phyloP scores from a whole-genome alignment of 768 basidiomycete genomes.

The Exsudoporus frostii region DNA sequence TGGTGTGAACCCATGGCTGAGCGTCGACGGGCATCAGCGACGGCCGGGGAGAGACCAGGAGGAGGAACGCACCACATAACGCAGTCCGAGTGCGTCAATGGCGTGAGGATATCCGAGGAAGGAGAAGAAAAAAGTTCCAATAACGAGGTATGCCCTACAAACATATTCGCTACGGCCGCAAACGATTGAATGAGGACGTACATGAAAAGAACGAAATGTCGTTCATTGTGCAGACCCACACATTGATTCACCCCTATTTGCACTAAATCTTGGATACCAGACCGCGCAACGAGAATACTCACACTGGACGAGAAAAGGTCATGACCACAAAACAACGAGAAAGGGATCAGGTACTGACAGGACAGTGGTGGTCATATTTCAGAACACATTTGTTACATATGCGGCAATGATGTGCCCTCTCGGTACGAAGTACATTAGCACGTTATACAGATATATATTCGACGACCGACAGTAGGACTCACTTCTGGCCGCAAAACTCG shows the following conservation, averaged over 20 bases:
- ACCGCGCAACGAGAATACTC: conserved; percentile 16
- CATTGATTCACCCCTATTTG: conserved; percentile 91
- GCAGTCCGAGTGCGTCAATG: conserved; percentile 56
- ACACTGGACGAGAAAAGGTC: conserved; percentile 34
- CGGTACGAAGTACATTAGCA: conserved; percentile 17
- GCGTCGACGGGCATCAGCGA: not conserved
- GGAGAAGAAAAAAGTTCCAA: conserved; percentile 61
- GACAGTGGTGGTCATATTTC: conserved; percentile 91
- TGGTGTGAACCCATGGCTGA: conserved; percentile 53
- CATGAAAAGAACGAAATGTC: conserved; percentile 96
- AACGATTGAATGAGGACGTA: conserved; percentile 33
- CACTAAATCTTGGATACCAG: conserved; percentile 2
- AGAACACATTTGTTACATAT: conserved; percentile 89
- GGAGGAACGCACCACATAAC: conserved; percentile 37
- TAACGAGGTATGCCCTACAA: conserved; percentile 73
- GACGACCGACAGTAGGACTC: conserved; percentile 23
- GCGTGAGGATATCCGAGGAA: conserved; percentile 62
- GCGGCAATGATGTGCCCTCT: conserved; percentile 92
- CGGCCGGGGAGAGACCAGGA: not conserved
- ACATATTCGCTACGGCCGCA: not conserved
- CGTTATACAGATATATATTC: not conserved
- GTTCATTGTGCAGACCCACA: conserved; percentile 92
- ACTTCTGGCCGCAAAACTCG: conserved; percentile 75
- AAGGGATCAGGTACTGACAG: conserved; percentile 49
- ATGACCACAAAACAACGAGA: not conserved